Evolutionary conservation across 257 asterid species (phyloP).

Genomic region (Nicotiana tabacum): DNA sequence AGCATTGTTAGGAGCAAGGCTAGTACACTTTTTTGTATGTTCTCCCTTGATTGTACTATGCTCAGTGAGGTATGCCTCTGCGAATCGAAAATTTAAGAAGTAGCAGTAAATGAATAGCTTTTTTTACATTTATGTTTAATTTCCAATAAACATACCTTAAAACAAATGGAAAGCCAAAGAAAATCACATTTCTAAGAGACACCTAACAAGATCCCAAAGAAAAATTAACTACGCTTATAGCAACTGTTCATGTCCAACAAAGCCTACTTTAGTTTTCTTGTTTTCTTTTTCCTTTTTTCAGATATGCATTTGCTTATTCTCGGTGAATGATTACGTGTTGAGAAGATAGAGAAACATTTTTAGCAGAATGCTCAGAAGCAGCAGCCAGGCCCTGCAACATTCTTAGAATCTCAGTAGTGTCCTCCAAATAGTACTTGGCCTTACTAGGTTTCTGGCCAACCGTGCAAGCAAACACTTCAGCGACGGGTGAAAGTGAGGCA

Average conservation of each 20-base stretch:
- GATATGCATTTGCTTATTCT: conserved; percentile 19
- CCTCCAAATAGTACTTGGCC: conserved; percentile 76
- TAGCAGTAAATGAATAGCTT: background rate
- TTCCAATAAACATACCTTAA: background rate
- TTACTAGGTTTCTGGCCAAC: conserved; percentile 83
- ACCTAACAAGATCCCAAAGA: background rate
- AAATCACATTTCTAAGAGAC: background rate
- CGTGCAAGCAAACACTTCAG: conserved; percentile 75
- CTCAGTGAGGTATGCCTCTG: too few species aligned
- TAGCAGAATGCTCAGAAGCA: conserved; percentile 51
- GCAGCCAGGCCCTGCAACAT: conserved; percentile 76
- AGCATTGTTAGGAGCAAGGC: too few species aligned
- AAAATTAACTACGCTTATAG: background rate
- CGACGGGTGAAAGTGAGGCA: conserved; percentile 60
- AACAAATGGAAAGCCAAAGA: background rate
- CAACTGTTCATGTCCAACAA: background rate
- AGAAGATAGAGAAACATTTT: conserved; percentile 27
- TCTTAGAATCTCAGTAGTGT: conserved; percentile 59
- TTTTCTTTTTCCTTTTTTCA: background rate
- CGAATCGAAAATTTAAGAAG: background rate
- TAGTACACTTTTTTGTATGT: too few species aligned
- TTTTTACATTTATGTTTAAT: background rate
- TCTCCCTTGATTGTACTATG: too few species aligned
- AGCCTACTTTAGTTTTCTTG: background rate
- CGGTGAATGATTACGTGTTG: conserved; percentile 19